Evolutionary conservation across 176 grass and related monocot species (phyloP).

Genomic region (maize (Zea mays)): DNA sequence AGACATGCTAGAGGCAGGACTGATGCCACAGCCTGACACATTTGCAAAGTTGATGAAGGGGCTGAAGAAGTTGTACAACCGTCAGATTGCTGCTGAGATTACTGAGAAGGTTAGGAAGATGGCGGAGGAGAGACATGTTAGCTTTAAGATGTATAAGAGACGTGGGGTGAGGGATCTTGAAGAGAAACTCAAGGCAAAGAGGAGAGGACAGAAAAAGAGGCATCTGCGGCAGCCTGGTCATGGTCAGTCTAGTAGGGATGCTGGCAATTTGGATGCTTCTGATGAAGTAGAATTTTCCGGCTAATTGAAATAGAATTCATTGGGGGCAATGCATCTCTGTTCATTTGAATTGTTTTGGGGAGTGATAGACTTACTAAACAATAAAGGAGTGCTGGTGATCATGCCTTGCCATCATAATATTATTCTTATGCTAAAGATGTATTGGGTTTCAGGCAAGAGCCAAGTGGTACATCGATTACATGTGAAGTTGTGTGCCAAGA

Average conservation of each 20-base stretch:
- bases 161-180: slow-evolving; percentile 78
- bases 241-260: background rate
- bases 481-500: slow-evolving; percentile 5
- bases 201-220: slow-evolving; percentile 41
- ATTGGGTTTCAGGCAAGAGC: slow-evolving; percentile 13
- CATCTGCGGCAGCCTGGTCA: slow-evolving; percentile 3
- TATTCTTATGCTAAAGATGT: slow-evolving; percentile 8
- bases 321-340: background rate
- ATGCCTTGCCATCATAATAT: background rate
- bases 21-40: slow-evolving; percentile 89
- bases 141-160: slow-evolving; percentile 97
- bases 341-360: slow-evolving; percentile 10
- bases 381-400: slow-evolving; percentile 20
- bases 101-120: slow-evolving; percentile 88
- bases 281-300: slow-evolving; percentile 35
- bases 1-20: slow-evolving; percentile 86
- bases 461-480: background rate
- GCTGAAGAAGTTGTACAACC: slow-evolving; percentile 81
- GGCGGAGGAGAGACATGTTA: slow-evolving; percentile 83
- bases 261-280: slow-evolving; percentile 31
- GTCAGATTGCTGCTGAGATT: slow-evolving; percentile 78
- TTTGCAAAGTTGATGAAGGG: slow-evolving; percentile 94
- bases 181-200: slow-evolving; percentile 67
- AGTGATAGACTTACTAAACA: background rate
- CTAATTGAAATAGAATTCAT: slow-evolving; percentile 15